A percentile compares a stretch with the other conserved stretches of the same genome.
Conservation (phyloP, 345 rosid genomes). For the Corymbia maculata region DNA sequence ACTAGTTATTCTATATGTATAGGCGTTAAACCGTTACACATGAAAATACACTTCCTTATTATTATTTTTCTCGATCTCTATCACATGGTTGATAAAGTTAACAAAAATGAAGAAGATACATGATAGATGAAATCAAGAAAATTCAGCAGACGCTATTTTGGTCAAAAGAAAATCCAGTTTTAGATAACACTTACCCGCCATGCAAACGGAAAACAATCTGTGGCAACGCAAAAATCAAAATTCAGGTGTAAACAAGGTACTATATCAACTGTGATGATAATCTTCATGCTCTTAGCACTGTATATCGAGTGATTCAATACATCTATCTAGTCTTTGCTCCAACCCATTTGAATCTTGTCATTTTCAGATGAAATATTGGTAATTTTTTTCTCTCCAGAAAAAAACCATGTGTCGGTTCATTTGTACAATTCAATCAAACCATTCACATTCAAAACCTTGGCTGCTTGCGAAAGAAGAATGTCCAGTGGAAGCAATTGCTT, state of each 20-base stretch:
- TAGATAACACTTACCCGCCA: neutral
- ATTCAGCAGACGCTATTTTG: neutral
- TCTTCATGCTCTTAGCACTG: neutral
- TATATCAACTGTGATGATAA: neutral
- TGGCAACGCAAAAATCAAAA: neutral
- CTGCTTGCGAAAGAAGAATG: neutral
- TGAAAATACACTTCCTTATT: rapidly evolving
- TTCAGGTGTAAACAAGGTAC: neutral
- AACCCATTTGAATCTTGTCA: neutral
- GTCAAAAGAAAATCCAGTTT: neutral
- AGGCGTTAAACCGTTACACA: rapidly evolving
- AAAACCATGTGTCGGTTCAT: neutral
- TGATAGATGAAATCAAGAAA: neutral
- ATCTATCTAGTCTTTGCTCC: neutral
- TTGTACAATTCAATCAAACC: neutral
- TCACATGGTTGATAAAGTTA: neutral
- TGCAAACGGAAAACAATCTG: neutral
- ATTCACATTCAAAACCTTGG: neutral
- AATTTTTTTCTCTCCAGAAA: too few species aligned
- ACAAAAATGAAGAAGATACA: neutral
- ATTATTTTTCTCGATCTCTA: neutral
- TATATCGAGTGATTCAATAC: neutral
- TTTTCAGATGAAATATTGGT: too few species aligned
- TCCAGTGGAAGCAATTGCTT: neutral
- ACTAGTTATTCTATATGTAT: neutral